Evolutionary conservation across 176 grass and related monocot species (phyloP).

Genomic region (Leersia perrieri): DNA sequence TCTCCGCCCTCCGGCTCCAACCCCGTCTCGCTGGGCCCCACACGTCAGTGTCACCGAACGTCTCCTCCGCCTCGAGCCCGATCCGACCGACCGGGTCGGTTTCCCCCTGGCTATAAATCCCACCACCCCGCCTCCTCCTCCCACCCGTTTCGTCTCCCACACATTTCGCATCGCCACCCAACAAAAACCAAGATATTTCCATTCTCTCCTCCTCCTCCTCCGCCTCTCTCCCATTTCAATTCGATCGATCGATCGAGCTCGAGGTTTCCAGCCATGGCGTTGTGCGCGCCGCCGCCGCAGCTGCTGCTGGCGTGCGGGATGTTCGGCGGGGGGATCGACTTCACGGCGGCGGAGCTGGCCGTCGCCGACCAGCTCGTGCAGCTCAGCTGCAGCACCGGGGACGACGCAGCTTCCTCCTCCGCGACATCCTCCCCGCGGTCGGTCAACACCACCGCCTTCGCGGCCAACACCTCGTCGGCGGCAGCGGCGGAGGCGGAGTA

Average conservation of each 20-base stretch:
- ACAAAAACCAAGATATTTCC: not conserved
- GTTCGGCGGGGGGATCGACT: constrained; percentile 18
- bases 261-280: not conserved
- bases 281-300: not conserved
- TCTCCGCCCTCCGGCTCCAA: not conserved
- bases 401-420: constrained; percentile 6
- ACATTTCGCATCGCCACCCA: not conserved
- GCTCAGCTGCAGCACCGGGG: constrained; percentile 41
- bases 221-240: not conserved
- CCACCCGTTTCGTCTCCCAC: not conserved
- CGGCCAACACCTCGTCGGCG: not conserved
- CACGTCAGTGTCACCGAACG: not conserved
- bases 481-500: not conserved
- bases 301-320: not conserved
- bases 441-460: not conserved
- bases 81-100: constrained; percentile 5
- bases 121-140: not conserved
- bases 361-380: constrained; percentile 64
- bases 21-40: not conserved
- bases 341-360: constrained; percentile 61
- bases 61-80: not conserved
- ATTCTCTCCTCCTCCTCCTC: not conserved
- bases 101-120: constrained; percentile 12
- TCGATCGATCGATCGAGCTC: not conserved
- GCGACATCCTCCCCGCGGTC: constrained; percentile 22